Conservation (phyloP, 2,329 filamentous ascomycete species). For the Periglandula ipomoeae region DNA sequence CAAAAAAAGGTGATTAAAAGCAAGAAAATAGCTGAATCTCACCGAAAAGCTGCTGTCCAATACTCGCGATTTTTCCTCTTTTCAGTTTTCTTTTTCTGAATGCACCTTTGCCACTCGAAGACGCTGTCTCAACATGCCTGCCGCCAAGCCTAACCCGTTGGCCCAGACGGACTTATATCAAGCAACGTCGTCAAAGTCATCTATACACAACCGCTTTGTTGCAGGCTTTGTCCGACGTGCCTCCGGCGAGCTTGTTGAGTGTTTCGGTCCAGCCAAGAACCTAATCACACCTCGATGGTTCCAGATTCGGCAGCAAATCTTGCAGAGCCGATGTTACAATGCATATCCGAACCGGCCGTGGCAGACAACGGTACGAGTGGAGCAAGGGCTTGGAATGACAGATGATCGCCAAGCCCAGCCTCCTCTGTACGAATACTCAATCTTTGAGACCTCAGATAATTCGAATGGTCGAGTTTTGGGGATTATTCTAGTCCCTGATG, state of each 20-base stretch:
- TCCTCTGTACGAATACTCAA: background rate
- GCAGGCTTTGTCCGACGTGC: slow-evolving; percentile 8
- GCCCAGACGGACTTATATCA: background rate
- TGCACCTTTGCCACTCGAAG: background rate
- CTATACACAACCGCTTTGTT: slow-evolving; percentile 6
- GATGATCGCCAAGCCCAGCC: background rate
- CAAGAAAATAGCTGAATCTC: no score
- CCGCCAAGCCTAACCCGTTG: background rate
- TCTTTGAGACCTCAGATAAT: background rate
- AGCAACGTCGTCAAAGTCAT: background rate
- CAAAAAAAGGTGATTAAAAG: background rate
- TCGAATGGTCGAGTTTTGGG: slow-evolving; percentile 2
- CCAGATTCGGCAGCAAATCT: slow-evolving; percentile 3
- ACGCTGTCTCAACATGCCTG: background rate
- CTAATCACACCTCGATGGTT: background rate
- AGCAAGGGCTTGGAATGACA: background rate
- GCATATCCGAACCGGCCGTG: background rate
- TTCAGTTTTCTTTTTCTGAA: background rate
- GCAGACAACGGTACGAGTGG: background rate
- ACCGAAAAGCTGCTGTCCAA: no score
- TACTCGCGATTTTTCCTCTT: no score
- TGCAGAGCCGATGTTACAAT: slow-evolving; percentile 5
- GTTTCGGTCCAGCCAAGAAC: slow-evolving; percentile 3
- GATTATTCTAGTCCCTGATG: slow-evolving; percentile 2
- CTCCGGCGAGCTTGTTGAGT: slow-evolving; percentile 7